Conservation (phyloP, 2,329 filamentous ascomycete species). For the Helotiales sp. region DNA sequence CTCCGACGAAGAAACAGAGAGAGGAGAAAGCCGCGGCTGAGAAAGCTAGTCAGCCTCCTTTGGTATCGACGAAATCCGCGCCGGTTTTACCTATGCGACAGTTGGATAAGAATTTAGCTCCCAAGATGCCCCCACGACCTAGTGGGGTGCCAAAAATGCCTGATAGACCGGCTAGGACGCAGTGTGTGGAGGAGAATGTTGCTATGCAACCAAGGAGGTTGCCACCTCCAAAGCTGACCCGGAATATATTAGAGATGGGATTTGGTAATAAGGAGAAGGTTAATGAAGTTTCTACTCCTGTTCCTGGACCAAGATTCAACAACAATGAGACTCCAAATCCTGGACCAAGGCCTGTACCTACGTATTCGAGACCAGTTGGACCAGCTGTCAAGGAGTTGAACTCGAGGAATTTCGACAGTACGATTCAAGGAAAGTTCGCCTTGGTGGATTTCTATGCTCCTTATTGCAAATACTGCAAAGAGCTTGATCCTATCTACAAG, state of each 20-base stretch:
- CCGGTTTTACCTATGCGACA: conserved; percentile 36
- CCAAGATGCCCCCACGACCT: conserved; percentile 32
- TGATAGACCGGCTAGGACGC: conserved; percentile 42
- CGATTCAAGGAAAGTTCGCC: conserved; percentile 87
- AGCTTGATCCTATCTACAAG: conserved; percentile 85
- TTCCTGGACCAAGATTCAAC: neutral
- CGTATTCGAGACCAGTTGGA: conserved; percentile 11
- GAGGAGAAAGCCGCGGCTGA: conserved; percentile 49
- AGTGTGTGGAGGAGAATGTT: conserved; percentile 11
- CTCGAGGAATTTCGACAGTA: conserved; percentile 82
- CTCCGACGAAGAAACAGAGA: conserved; percentile 53
- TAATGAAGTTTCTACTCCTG: neutral
- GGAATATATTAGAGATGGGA: conserved; percentile 27
- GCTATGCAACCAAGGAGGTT: conserved; percentile 23
- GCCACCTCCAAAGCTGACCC: conserved; percentile 25
- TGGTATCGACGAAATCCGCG: conserved; percentile 41
- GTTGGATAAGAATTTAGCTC: conserved; percentile 26
- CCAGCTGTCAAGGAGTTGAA: conserved; percentile 74
- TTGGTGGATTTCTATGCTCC: conserved; percentile 98
- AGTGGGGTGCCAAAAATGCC: conserved; percentile 51
- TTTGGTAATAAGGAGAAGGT: conserved; percentile 29
- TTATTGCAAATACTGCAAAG: conserved; percentile 97
- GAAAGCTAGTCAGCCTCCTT: conserved; percentile 37
- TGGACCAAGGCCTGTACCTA: conserved; percentile 18
- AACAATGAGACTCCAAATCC: conserved; percentile 25